phyloP scores from a whole-genome alignment of 148 eudicot species.

The Fagopyrum tataricum region DNA sequence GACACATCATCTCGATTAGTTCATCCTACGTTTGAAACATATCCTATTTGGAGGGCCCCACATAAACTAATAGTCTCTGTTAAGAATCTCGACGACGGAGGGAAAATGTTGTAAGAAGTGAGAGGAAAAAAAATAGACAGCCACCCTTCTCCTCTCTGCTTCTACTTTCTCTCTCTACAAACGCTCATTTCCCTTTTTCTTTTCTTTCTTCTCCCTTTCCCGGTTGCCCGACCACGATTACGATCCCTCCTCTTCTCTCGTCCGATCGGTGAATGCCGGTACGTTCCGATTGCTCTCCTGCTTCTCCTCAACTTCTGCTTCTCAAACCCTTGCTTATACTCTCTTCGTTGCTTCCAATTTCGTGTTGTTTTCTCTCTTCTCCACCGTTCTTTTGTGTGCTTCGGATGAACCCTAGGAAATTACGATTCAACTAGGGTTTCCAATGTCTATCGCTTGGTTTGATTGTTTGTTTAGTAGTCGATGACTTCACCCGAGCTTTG shows the following conservation, averaged over 20 bases:
- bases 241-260: slow-evolving; percentile 23
- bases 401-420: slow-evolving; percentile 29
- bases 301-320: slow-evolving; percentile 4
- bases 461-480: neutral
- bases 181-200: slow-evolving; percentile 17
- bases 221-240: slow-evolving; percentile 13
- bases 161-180: slow-evolving; percentile 6
- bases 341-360: neutral
- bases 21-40: neutral
- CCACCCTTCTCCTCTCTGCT: neutral
- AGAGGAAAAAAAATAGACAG: neutral
- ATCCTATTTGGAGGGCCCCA: neutral
- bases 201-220: slow-evolving; percentile 17
- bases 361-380: slow-evolving; percentile 14
- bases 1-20: neutral
- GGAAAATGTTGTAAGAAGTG: slow-evolving; percentile 8
- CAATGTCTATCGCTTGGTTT: slow-evolving; percentile 15
- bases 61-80: neutral
- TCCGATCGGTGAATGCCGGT: slow-evolving; percentile 50
- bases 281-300: neutral
- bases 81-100: slow-evolving; percentile 6
- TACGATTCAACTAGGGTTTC: slow-evolving; percentile 35
- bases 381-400: neutral
- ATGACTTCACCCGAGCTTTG: neutral
- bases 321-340: slow-evolving; percentile 15